Evolutionary conservation across 108 stramenopile genomes (phyloP).

Genomic region (Cyclotella baltica): DNA sequence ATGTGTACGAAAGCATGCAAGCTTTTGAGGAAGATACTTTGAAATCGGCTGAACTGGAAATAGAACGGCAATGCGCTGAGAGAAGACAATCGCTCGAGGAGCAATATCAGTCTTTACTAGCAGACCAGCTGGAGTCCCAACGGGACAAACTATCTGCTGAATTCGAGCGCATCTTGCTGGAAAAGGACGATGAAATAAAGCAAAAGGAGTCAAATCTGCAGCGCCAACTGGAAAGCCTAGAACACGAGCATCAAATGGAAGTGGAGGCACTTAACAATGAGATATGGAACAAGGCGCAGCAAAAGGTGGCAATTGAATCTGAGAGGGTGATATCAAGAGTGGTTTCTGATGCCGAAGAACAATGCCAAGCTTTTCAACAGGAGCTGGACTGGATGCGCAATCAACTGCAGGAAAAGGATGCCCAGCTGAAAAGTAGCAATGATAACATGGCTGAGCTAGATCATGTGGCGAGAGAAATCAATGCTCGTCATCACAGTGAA

Average conservation of each 20-base stretch:
- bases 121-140: conserved; percentile 20
- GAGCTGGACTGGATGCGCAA: conserved; percentile 17
- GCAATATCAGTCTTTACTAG: conserved; percentile 18
- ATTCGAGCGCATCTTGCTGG: conserved; percentile 51
- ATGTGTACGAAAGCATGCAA: conserved; percentile 11
- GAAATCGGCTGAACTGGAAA: conserved; percentile 11
- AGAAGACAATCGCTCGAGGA: conserved; percentile 15
- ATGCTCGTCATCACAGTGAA: conserved; percentile 8
- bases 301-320: conserved; percentile 7
- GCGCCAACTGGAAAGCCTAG: background rate
- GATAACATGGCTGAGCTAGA: conserved; percentile 13
- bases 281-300: conserved; percentile 23
- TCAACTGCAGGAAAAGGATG: conserved; percentile 23
- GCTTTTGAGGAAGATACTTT: conserved; percentile 24
- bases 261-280: conserved; percentile 15
- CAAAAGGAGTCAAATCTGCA: background rate
- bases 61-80: conserved; percentile 8
- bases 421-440: background rate
- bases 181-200: conserved; percentile 33
- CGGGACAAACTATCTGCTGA: conserved; percentile 35
- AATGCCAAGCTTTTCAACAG: conserved; percentile 17
- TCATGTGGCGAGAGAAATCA: conserved; percentile 10
- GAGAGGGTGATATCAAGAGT: conserved; percentile 6
- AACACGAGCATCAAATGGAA: conserved; percentile 17
- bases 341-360: conserved; percentile 13